Evolutionary conservation across 768 basidiomycete species (phyloP).

Genomic region (Coprinopsis marcescibilis): DNA sequence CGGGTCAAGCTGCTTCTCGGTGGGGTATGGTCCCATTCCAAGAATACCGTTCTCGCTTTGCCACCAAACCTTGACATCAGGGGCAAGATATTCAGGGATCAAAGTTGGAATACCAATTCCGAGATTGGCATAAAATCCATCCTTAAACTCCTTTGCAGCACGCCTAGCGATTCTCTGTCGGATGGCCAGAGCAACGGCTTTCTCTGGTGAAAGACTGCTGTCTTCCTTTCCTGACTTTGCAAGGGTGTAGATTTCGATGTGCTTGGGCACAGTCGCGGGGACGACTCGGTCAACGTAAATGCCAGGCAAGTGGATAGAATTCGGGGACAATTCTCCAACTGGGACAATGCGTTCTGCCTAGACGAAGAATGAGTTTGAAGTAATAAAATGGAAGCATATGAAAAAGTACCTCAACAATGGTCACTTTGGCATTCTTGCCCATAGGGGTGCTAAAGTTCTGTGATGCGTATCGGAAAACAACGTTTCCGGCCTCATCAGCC

Average conservation of each 20-base stretch:
- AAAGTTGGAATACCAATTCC: constrained; percentile 92
- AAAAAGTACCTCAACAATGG: constrained; percentile 84
- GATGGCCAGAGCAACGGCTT: constrained; percentile 46
- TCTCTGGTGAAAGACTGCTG: constrained; percentile 35
- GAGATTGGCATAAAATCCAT: constrained; percentile 84
- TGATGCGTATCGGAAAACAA: constrained; percentile 86
- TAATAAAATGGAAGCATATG: background rate
- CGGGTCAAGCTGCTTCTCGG: constrained; percentile 74
- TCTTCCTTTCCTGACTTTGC: constrained; percentile 38
- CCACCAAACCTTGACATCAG: constrained; percentile 77
- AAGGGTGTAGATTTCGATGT: constrained; percentile 70
- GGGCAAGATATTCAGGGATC: constrained; percentile 71
- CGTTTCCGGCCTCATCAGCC: constrained; percentile 87
- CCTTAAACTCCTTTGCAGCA: constrained; percentile 83
- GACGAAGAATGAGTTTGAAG: background rate
- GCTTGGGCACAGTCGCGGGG: constrained; percentile 65
- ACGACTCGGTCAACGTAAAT: constrained; percentile 91
- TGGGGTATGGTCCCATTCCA: constrained; percentile 89
- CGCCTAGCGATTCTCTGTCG: constrained; percentile 77
- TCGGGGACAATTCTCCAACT: constrained; percentile 72
- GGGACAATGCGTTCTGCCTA: constrained; percentile 90
- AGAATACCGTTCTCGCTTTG: constrained; percentile 91
- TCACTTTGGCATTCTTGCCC: constrained; percentile 85
- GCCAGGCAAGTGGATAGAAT: constrained; percentile 76
- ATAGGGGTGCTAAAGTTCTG: constrained; percentile 86